These are phyloP conservation scores for Styphnolobium japonicum DNA, from an alignment of 306 rosid genomes.

Conservation along the genomic window DNA sequence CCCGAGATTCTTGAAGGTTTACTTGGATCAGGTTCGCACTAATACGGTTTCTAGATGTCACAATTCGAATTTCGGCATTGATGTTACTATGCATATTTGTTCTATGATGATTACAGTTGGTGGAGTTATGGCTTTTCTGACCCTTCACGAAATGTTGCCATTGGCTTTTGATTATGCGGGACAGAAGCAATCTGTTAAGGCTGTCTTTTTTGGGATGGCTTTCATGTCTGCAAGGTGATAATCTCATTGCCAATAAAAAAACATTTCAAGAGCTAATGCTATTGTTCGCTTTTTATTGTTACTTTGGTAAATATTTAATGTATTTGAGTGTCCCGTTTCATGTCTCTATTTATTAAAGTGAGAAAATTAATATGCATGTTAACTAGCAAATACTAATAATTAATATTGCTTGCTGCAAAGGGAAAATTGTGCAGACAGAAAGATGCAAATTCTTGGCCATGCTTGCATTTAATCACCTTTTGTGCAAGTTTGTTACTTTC, in stretches of 20 bases:
- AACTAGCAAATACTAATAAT: background rate
- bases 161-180: slow-evolving; percentile 96
- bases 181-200: slow-evolving; percentile 87
- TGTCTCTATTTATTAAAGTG: background rate
- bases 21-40: slow-evolving; percentile 82
- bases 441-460: background rate
- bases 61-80: background rate
- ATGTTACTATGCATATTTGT: background rate
- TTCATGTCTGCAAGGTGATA: slow-evolving; percentile 95
- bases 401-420: background rate
- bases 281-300: background rate
- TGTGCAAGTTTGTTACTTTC: background rate
- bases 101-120: slow-evolving; percentile 57
- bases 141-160: slow-evolving; percentile 95
- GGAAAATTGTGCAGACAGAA: background rate
- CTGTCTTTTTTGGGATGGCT: slow-evolving; percentile 93
- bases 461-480: background rate
- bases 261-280: slow-evolving; percentile 7
- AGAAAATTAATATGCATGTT: slow-evolving; percentile 5
- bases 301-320: background rate
- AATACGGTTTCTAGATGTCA: slow-evolving; percentile 1
- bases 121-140: slow-evolving; percentile 93
- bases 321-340: background rate
- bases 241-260: slow-evolving; percentile 21
- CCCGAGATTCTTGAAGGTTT: slow-evolving; percentile 95